phyloP scores from a whole-genome alignment of 768 basidiomycete species.

The Tulasnella sp. region DNA sequence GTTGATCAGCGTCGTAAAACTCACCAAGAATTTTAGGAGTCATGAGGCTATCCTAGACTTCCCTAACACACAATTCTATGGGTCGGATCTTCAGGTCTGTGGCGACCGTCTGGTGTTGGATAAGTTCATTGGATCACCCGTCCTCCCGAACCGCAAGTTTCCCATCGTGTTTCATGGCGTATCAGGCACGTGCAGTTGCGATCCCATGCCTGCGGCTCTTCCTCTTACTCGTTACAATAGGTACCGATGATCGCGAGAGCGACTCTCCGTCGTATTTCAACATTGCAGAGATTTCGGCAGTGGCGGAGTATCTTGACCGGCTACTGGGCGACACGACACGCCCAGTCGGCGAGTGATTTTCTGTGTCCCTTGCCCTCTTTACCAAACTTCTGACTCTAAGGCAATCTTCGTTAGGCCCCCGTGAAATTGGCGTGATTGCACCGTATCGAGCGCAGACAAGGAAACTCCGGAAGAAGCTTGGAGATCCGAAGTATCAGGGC shows the following conservation, averaged over 20 bases:
- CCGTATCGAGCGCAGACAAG: neutral
- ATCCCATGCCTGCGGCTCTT: no score
- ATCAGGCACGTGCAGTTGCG: conserved; percentile 38
- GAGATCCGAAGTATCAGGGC: neutral
- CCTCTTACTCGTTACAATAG: neutral
- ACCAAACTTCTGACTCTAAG: no score
- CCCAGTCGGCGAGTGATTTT: conserved; percentile 13
- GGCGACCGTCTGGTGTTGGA: conserved; percentile 27
- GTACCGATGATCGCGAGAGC: conserved; percentile 50
- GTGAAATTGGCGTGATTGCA: conserved; percentile 3
- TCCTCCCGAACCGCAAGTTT: conserved; percentile 38
- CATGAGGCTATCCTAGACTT: conserved; percentile 49
- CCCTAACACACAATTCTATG: conserved; percentile 52
- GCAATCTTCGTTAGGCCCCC: neutral
- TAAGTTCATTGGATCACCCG: conserved; percentile 23
- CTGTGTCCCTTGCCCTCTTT: no score
- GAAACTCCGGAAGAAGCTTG: neutral
- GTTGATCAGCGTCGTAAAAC: conserved; percentile 45
- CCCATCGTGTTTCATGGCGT: conserved; percentile 54
- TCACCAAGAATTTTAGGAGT: conserved; percentile 54
- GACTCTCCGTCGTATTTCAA: conserved; percentile 66
- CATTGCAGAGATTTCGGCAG: conserved; percentile 43
- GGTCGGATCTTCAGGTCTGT: conserved; percentile 38
- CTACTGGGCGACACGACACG: conserved; percentile 27
- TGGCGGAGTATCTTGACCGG: conserved; percentile 37